Evolutionary conservation across 2,329 filamentous ascomycete genomes (phyloP).

Genomic region (Diplodia mutila): DNA sequence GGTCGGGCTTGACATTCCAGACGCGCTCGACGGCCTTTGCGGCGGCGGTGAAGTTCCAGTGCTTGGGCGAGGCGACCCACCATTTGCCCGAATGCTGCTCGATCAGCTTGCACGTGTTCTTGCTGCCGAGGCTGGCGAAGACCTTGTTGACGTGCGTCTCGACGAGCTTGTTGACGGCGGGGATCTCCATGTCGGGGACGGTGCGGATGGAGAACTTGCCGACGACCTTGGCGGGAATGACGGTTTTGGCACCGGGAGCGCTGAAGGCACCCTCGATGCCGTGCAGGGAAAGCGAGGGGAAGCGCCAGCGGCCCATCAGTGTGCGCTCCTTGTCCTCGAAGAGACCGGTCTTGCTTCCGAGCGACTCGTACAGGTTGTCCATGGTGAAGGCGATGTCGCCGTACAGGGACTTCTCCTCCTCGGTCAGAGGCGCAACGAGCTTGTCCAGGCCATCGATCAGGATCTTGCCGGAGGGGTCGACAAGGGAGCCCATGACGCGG

Average conservation of each 20-base stretch:
- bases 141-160: conserved; percentile 81
- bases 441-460: conserved; percentile 92
- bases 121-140: conserved; percentile 85
- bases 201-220: conserved; percentile 99
- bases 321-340: conserved; percentile 86
- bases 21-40: conserved; percentile 96
- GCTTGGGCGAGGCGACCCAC: conserved; percentile 97
- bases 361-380: conserved; percentile 89
- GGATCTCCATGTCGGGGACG: conserved; percentile 95
- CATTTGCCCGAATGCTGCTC: conserved; percentile 93
- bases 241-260: conserved; percentile 91
- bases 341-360: conserved; percentile 87
- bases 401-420: conserved; percentile 88
- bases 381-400: conserved; percentile 91
- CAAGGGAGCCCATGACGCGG: conserved; percentile 77
- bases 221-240: conserved; percentile 96
- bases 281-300: conserved; percentile 90
- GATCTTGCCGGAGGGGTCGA: conserved; percentile 90
- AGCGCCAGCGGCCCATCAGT: conserved; percentile 95
- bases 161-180: conserved; percentile 83
- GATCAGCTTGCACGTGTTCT: conserved; percentile 84
- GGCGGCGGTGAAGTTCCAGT: conserved; percentile 98
- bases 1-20: conserved; percentile 90
- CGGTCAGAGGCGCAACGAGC: conserved; percentile 84
- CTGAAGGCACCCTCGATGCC: conserved; percentile 95